Percentiles rank a stretch among this genome's conserved stretches.
These are phyloP conservation scores for Nitzschia sp. DNA, from an alignment of 108 stramenopile species.

Conservation along the genomic window DNA sequence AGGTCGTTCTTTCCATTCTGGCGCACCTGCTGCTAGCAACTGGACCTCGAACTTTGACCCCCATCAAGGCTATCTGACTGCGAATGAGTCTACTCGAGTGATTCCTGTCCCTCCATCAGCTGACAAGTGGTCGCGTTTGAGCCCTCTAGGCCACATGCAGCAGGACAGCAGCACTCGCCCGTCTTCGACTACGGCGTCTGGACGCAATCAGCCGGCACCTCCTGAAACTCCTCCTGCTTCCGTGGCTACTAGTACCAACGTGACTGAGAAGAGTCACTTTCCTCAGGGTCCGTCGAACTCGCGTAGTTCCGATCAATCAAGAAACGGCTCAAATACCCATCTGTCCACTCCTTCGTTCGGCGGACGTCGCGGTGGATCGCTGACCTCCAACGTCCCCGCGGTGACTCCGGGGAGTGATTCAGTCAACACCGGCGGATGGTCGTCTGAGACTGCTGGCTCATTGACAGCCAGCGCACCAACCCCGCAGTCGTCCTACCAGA, in stretches of 20 bases:
- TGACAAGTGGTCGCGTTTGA: no score
- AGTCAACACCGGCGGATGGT: no score
- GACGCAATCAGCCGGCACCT: not conserved
- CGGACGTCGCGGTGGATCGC: not conserved
- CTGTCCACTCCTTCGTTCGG: not conserved
- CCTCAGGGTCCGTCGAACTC: not conserved
- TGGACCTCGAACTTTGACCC: not conserved
- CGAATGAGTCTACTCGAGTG: slow-evolving; percentile 4
- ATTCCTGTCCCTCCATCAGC: not conserved
- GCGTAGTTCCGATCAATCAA: not conserved
- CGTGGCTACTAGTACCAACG: not conserved
- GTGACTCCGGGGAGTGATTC: not conserved
- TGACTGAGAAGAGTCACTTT: not conserved
- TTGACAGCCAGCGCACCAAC: not conserved
- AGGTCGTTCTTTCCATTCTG: not conserved
- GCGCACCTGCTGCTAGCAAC: not conserved
- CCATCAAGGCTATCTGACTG: not conserved
- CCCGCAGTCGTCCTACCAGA: no score
- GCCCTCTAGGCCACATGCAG: no score
- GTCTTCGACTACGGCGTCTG: not conserved
- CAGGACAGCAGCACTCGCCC: no score
- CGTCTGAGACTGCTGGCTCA: not conserved
- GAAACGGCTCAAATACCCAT: not conserved
- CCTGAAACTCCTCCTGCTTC: not conserved
- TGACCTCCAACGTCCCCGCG: not conserved